Evolutionary conservation across 345 rosid genomes (phyloP).

Genomic region (Gossypium ekmanianum): DNA sequence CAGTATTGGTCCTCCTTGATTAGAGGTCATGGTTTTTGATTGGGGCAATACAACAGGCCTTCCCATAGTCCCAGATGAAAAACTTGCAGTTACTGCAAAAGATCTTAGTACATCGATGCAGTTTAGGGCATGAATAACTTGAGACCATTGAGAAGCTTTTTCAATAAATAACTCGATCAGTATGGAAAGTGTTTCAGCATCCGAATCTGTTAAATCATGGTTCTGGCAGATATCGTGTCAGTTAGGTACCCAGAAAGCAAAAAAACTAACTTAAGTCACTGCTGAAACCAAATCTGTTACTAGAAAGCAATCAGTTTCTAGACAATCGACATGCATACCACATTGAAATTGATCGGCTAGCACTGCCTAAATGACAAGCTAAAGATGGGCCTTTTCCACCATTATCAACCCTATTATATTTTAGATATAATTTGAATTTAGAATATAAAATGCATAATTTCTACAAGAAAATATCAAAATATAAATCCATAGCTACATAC

Average conservation of each 20-base stretch:
- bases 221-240: constrained; percentile 41
- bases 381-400: not conserved
- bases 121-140: constrained; percentile 63
- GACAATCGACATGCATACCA: not conserved
- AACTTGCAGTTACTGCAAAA: constrained; percentile 57
- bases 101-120: constrained; percentile 77
- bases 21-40: constrained; percentile 31
- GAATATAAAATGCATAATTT: not conserved
- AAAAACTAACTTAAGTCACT: constrained; percentile 11
- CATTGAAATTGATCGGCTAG: not conserved
- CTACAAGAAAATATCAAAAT: not conserved
- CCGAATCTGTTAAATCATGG: constrained; percentile 63
- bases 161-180: constrained; percentile 75
- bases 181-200: constrained; percentile 71
- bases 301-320: not conserved
- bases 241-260: constrained; percentile 6
- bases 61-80: constrained; percentile 59
- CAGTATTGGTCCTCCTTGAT: constrained; percentile 54
- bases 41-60: constrained; percentile 62
- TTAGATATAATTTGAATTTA: not conserved
- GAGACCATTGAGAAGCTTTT: constrained; percentile 76
- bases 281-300: not conserved
- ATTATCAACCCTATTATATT: not conserved
- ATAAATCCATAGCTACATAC: not conserved
- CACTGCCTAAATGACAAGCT: not conserved